These are phyloP conservation scores for Pulveroboletus sp. DNA, from an alignment of 768 basidiomycete species.

Conservation along the genomic window DNA sequence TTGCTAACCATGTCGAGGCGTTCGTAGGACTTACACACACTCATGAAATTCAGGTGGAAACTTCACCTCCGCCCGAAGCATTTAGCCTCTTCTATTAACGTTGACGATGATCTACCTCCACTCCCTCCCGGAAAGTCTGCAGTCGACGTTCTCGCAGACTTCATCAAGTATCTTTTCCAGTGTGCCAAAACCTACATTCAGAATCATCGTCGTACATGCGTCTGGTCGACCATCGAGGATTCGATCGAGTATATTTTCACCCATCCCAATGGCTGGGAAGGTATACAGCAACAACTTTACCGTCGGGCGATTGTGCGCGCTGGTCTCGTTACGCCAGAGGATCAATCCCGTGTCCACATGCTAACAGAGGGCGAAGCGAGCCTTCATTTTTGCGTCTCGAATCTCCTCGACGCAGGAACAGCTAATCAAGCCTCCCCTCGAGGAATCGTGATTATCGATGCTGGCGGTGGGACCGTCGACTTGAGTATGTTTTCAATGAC, in stretches of 20 bases:
- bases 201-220: conserved; percentile 9
- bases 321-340: conserved; percentile 11
- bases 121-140: neutral
- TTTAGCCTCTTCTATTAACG: too few species aligned
- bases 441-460: conserved; percentile 30
- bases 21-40: neutral
- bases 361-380: conserved; percentile 6
- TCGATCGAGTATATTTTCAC: conserved; percentile 20
- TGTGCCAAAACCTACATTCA: conserved; percentile 13
- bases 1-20: neutral
- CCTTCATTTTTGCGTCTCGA: too few species aligned
- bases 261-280: conserved; percentile 7
- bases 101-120: too few species aligned
- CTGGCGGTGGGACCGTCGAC: conserved; percentile 14
- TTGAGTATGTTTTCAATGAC: conserved; percentile 33
- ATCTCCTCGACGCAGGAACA: neutral
- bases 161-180: neutral
- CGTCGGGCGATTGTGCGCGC: conserved; percentile 1
- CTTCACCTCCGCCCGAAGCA: too few species aligned
- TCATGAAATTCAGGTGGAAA: too few species aligned
- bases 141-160: neutral
- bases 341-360: conserved; percentile 8
- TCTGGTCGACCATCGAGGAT: conserved; percentile 13
- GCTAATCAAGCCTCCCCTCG: conserved; percentile 18
- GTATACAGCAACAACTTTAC: too few species aligned